Base-by-base conservation (phyloP, 1,139 yeast species). In the Maudiozyma humilis region DNA sequence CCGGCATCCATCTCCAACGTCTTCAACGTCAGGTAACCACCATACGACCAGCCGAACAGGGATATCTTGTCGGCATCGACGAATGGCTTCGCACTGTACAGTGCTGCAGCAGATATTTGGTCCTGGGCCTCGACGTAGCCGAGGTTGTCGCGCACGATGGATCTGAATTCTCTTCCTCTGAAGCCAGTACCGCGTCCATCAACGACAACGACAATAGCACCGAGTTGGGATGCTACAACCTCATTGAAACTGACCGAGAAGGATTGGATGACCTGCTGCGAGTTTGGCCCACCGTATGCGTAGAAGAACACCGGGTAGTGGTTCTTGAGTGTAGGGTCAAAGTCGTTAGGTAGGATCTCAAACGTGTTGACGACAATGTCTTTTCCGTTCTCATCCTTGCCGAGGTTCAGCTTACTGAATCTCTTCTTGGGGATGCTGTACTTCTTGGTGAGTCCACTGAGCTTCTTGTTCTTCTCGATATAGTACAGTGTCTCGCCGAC, bases 41-140 rank as follows among this genome's bases (percentile, higher is more conserved):
- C 93, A 57, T 82, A 83, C 2, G 88, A 81, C 89, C 91, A 83
- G 5, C 93, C 93, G 79, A 87, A 83, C 43, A 83, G 75, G 1
- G 86, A 85, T 12, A 82, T 76, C 50, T 76, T 70, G 3, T 68
- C 66, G 6, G 65, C 56, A 59, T 83, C 85, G 36, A 82, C 81
- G 54, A 75, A 83, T 2, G 71, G 52, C 48, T 72, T 73, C 6
- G 64, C 42, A 1, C 72, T 66, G 79, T 86, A 83, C 2, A 70
- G 50, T 48, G 72, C 72, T 1, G 84, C 91, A 4, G 88, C 86
- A 0, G 74, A 65, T 27, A 83, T 78, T 62, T 83, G 89, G 60
- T 83, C 93, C 30, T 67, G 57, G 2, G 85, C 82, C 59, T 83
- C 93, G 54, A 71, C 76, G 50, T 78, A 67, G 3, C 91, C 89